phyloP scores from a whole-genome alignment of 2,329 filamentous ascomycete species.

The Hypoxylon sp. region DNA sequence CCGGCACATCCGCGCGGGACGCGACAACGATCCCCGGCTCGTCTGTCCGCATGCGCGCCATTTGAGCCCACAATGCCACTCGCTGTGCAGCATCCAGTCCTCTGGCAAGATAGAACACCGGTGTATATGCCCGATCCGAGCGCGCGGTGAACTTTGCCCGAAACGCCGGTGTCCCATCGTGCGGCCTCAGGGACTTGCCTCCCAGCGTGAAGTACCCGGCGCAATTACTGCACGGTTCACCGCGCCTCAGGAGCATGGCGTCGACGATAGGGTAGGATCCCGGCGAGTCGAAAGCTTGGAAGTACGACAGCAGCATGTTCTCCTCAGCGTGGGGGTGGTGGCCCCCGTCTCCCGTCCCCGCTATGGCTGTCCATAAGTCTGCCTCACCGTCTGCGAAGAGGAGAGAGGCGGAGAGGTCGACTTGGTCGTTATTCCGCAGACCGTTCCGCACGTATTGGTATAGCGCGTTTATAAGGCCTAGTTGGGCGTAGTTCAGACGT shows the following conservation, averaged over 20 bases:
- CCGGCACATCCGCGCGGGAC: slow-evolving; percentile 28
- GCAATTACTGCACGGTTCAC: slow-evolving; percentile 44
- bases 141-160: slow-evolving; percentile 46
- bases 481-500: slow-evolving; percentile 36
- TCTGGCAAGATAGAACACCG: slow-evolving; percentile 44
- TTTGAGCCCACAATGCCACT: slow-evolving; percentile 39
- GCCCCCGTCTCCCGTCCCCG: slow-evolving; percentile 19
- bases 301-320: slow-evolving; percentile 44
- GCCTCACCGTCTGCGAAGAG: slow-evolving; percentile 45
- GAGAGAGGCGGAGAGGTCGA: slow-evolving; percentile 41
- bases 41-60: slow-evolving; percentile 42
- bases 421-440: slow-evolving; percentile 35
- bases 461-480: slow-evolving; percentile 37
- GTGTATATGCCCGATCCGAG: slow-evolving; percentile 43
- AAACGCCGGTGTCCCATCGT: slow-evolving; percentile 37
- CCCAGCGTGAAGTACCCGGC: slow-evolving; percentile 42
- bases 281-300: slow-evolving; percentile 44
- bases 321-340: slow-evolving; percentile 43
- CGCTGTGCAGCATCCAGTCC: slow-evolving; percentile 36
- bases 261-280: slow-evolving; percentile 46
- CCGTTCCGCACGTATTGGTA: slow-evolving; percentile 43
- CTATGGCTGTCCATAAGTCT: slow-evolving; percentile 41
- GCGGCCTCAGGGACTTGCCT: slow-evolving; percentile 40
- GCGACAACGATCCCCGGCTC: slow-evolving; percentile 31
- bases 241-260: slow-evolving; percentile 40